Evolutionary conservation across 257 asterid species (phyloP).

Genomic region (Misopates orontium): DNA sequence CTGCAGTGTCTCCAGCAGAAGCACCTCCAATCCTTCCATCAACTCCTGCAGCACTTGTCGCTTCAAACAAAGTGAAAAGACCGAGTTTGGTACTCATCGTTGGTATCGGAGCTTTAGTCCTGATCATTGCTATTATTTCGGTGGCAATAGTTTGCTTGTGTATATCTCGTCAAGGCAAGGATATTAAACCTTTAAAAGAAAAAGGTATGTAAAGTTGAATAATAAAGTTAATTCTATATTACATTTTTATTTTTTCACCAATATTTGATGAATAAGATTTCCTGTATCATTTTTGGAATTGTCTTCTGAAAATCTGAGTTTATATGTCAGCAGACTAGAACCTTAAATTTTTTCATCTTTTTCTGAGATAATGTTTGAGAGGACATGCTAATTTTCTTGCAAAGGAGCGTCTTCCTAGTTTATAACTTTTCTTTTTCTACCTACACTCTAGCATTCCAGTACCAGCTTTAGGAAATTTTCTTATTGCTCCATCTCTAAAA

Average conservation of each 20-base stretch:
- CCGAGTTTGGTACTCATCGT: constrained; percentile 59
- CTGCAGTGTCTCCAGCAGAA: constrained; percentile 55
- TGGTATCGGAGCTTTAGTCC: constrained; percentile 70
- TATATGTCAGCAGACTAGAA: neutral
- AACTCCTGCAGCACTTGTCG: constrained; percentile 43
- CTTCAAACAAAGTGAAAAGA: constrained; percentile 49
- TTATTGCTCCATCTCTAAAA: neutral
- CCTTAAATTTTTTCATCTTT: neutral
- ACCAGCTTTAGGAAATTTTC: neutral
- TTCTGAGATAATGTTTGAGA: constrained; percentile 6
- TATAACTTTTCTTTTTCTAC: neutral
- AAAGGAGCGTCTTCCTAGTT: constrained; percentile 10
- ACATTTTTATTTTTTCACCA: constrained; percentile 12
- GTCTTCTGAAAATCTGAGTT: constrained; percentile 1
- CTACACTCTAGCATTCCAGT: neutral
- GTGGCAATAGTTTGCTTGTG: constrained; percentile 63
- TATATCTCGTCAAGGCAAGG: constrained; percentile 51
- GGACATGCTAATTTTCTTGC: constrained; percentile 8
- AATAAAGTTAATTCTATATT: neutral
- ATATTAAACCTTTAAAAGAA: constrained; percentile 44
- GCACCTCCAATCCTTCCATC: constrained; percentile 55
- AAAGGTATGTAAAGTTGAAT: constrained; percentile 47
- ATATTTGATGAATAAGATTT: neutral
- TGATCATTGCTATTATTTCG: constrained; percentile 53
- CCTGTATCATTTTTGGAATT: neutral